Evolutionary conservation across 2,329 filamentous ascomycete genomes (phyloP).

Genomic region (Davidsoniella neocaledoniae): DNA sequence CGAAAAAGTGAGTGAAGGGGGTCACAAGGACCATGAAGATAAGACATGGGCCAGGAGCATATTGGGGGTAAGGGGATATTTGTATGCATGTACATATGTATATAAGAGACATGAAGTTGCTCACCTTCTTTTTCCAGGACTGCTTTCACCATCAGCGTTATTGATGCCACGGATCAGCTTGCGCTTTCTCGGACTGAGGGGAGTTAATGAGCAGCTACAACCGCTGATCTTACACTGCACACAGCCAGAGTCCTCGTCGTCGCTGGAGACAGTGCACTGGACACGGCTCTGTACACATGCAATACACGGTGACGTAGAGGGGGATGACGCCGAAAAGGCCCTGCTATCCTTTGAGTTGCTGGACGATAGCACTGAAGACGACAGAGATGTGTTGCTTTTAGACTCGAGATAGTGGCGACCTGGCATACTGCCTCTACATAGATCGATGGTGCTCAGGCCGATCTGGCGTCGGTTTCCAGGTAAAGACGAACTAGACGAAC

Average conservation of each 20-base stretch:
- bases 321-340: not conserved
- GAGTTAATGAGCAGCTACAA: conserved; percentile 62
- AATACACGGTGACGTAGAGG: conserved; percentile 39
- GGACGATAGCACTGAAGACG: conserved; percentile 19
- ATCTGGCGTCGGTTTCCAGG: conserved; percentile 23
- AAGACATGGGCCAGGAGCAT: not conserved
- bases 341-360: conserved; percentile 18
- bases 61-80: not conserved
- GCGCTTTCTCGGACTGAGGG: conserved; percentile 59
- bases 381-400: not conserved
- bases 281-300: conserved; percentile 57
- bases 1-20: too few relatives aligned
- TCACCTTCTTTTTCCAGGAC: conserved; percentile 53
- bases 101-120: conserved; percentile 17
- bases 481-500: conserved; percentile 7
- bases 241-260: conserved; percentile 57
- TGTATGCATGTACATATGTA: not conserved
- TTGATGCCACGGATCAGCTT: conserved; percentile 38
- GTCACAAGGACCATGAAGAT: not conserved
- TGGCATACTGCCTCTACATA: conserved; percentile 31
- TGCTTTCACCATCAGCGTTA: conserved; percentile 38
- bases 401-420: conserved; percentile 10
- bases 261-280: conserved; percentile 51
- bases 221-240: conserved; percentile 63
- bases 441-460: conserved; percentile 30